Percentiles rank a stretch among this genome's conserved stretches.
These are phyloP conservation scores for Pelargonium citronellum DNA, from an alignment of 441 rosid species.

Conservation along the genomic window DNA sequence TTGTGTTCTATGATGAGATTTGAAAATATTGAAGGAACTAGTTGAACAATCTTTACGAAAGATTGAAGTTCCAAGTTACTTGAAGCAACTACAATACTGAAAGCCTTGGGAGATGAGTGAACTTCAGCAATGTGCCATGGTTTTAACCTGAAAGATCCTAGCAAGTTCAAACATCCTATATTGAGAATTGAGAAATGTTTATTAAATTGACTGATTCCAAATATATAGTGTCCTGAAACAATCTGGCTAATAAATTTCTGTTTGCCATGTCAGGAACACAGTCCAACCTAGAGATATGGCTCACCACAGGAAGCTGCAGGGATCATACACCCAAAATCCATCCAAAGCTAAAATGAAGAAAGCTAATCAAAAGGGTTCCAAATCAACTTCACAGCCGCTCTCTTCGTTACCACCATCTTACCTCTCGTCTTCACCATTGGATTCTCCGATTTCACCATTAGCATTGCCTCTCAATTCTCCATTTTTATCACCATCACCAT, in stretches of 20 bases:
- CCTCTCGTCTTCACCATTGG: slow-evolving; percentile 13
- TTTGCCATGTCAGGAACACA: slow-evolving; percentile 29
- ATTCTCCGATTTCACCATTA: slow-evolving; percentile 20
- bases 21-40: neutral
- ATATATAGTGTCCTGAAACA: neutral
- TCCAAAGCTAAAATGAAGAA: slow-evolving; percentile 11
- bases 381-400: neutral
- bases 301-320: slow-evolving; percentile 37
- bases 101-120: neutral
- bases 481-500: slow-evolving; percentile 16
- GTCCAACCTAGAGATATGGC: slow-evolving; percentile 22
- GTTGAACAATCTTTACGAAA: neutral
- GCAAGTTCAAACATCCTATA: neutral
- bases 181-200: neutral
- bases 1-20: neutral
- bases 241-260: neutral
- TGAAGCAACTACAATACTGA: neutral
- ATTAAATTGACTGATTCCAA: neutral
- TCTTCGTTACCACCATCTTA: slow-evolving; percentile 18
- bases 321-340: slow-evolving; percentile 15
- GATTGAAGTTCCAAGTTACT: neutral
- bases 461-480: slow-evolving; percentile 25
- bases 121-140: neutral
- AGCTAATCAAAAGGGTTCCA: slow-evolving; percentile 9
- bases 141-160: neutral